These are phyloP conservation scores for Colletotrichum navitas DNA, from an alignment of 2,329 filamentous ascomycete species.

Conservation along the genomic window DNA sequence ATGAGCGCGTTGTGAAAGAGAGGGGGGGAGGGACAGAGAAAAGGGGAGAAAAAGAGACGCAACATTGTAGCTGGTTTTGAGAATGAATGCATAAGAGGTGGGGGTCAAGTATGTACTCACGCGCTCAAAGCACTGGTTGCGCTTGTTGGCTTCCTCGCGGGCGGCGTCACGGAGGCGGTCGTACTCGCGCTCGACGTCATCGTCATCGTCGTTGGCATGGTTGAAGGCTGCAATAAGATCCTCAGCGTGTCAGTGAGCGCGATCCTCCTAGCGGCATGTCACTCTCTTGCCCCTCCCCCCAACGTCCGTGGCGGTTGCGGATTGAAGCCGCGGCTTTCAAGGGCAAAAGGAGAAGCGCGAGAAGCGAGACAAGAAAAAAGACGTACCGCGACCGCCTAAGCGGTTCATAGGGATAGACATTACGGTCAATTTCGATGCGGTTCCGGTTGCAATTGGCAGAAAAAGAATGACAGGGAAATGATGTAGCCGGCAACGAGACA, in stretches of 20 bases:
- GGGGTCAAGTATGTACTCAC: slow-evolving; percentile 57
- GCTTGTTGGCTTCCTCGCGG: slow-evolving; percentile 82
- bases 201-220: slow-evolving; percentile 73
- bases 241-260: slow-evolving; percentile 6
- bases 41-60: background rate
- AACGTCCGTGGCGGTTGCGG: slow-evolving; percentile 18
- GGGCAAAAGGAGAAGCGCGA: slow-evolving; percentile 10
- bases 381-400: slow-evolving; percentile 43
- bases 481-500: slow-evolving; percentile 15
- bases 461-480: slow-evolving; percentile 3
- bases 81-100: background rate
- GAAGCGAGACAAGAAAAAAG: slow-evolving; percentile 1
- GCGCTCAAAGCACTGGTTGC: slow-evolving; percentile 80
- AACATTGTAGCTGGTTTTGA: background rate
- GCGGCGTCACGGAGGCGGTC: slow-evolving; percentile 89
- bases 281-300: background rate
- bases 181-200: slow-evolving; percentile 85
- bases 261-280: background rate
- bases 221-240: slow-evolving; percentile 74
- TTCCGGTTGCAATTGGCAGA: background rate
- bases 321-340: slow-evolving; percentile 20
- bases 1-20: slow-evolving; percentile 5
- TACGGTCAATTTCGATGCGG: background rate
- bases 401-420: slow-evolving; percentile 44
- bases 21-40: background rate